Evolutionary conservation across 176 grass and related monocot genomes (phyloP).

Genomic region (Eragrostis curvula): DNA sequence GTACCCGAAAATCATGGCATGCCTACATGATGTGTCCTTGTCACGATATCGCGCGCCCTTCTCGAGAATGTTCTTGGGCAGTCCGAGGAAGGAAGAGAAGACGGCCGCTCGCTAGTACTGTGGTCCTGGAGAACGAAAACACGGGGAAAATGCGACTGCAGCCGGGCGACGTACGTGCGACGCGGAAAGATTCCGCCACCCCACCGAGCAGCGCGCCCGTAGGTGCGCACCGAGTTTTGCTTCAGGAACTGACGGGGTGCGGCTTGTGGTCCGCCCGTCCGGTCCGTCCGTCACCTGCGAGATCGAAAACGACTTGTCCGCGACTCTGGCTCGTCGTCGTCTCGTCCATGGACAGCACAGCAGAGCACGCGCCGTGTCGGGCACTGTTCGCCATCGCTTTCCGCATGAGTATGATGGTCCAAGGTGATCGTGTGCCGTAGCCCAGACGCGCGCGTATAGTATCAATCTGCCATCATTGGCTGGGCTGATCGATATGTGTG

Average conservation of each 20-base stretch:
- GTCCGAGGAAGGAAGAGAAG: background rate
- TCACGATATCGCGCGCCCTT: background rate
- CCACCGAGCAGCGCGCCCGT: too few relatives aligned
- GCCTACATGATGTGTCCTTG: too few relatives aligned
- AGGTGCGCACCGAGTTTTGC: background rate
- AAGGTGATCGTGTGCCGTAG: background rate
- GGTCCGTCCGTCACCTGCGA: too few relatives aligned
- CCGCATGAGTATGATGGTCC: background rate
- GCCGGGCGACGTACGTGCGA: background rate
- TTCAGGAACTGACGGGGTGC: background rate
- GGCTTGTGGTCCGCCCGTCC: too few relatives aligned
- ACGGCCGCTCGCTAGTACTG: background rate
- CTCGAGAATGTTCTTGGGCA: background rate
- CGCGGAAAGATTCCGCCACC: background rate
- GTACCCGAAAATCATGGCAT: too few relatives aligned
- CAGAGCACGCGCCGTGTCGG: too few relatives aligned
- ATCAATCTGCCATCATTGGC: background rate
- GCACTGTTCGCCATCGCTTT: background rate
- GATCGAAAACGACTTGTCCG: too few relatives aligned
- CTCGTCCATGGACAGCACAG: too few relatives aligned
- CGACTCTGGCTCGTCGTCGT: too few relatives aligned
- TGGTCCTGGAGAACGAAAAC: background rate
- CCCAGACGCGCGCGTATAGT: background rate
- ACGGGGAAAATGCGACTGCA: background rate
- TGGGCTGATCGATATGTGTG: background rate